A percentile compares a stretch with the other conserved stretches of the same genome.
Conservation (phyloP, 2,329 filamentous ascomycete species). For the Fusarium falciforme region DNA sequence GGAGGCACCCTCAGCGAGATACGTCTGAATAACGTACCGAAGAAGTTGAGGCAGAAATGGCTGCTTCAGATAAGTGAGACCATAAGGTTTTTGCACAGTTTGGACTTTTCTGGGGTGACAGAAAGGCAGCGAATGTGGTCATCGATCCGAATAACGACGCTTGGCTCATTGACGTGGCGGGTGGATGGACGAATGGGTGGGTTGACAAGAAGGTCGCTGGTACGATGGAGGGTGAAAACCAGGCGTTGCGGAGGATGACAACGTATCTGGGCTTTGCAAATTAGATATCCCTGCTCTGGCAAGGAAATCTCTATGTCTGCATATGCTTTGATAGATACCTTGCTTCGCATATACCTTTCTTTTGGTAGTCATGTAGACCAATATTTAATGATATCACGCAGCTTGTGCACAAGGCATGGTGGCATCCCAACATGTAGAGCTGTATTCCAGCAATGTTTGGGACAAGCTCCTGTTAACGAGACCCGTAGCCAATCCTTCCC, state of each 20-base stretch:
- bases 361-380: no score
- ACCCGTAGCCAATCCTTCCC: neutral
- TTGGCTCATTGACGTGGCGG: neutral
- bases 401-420: neutral
- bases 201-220: neutral
- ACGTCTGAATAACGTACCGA: neutral
- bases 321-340: neutral
- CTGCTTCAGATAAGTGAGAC: neutral
- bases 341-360: neutral
- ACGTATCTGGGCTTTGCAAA: neutral
- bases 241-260: neutral
- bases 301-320: no score
- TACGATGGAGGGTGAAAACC: neutral
- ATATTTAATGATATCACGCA: neutral
- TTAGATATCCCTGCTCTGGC: neutral
- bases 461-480: neutral
- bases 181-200: neutral
- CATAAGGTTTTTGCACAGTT: neutral
- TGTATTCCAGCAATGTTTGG: neutral
- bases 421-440: accelerated
- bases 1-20: neutral
- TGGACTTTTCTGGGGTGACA: neutral
- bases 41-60: neutral
- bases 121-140: neutral
- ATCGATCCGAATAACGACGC: neutral